Base-by-base conservation (phyloP, 306 rosid species). In the Mucuna pruriens region DNA sequence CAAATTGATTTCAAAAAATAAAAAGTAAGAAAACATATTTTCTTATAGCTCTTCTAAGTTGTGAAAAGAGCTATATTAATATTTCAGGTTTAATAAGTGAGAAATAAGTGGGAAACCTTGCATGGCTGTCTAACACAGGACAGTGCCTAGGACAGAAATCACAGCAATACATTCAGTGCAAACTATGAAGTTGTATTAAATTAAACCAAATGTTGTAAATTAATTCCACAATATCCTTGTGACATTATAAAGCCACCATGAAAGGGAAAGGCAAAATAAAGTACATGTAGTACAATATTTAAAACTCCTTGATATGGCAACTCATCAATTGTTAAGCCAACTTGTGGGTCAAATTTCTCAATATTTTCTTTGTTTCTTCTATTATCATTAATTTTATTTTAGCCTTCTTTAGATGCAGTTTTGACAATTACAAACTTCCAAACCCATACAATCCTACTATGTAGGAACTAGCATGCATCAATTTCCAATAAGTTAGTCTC, bases 301-400 rank as follows among this genome's bases (percentile, higher is more conserved):
- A 58, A 34, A 78, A 34, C 23, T 72, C 57, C 57, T 23, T 61
- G 29, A 62, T 36, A 16, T 54, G 67, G 42, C 4, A 61, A 34
- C 44, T 72, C n/a, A 60, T 20, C 64, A 55, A 26, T 61, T 40
- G 55, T 40, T 13, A 57, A 33, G 60, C 16, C 60, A 80, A 58
- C 65, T 34, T 10, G 33, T 71, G 63, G 51, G 64, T 58, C 61
- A 69, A 67, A 69, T 68, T 57, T 57, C 51, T 58, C 13, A 70
- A 44, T 9, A 25, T 44, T 78, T 78, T 26, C 19, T 48, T n/a
- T 29, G 20, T 29, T 57, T 40, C 71, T 79, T 79, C 51, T 22
- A 11, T 39, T n/a, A 55, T 40, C 11, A 40, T 15, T 58, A 31
- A 19, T 38, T 49, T 57, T 44, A 40, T 33, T 33, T 46, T 48